A percentile compares a stretch with the other conserved stretches of the same genome.
These are phyloP conservation scores for Tulasnella sp. DNA, from an alignment of 768 basidiomycete genomes.

Conservation along the genomic window DNA sequence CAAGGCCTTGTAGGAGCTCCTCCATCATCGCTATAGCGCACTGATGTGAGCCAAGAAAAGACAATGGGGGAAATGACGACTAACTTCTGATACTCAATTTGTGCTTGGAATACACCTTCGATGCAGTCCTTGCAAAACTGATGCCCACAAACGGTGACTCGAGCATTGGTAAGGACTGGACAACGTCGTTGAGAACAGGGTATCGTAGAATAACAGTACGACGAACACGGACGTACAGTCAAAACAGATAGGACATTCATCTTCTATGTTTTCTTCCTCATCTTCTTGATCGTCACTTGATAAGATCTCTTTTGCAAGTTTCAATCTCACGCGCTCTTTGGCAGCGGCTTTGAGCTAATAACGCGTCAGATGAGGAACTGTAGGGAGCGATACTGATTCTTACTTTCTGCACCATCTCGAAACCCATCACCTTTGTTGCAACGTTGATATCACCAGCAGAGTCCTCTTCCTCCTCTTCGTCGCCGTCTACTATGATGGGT, in stretches of 20 bases:
- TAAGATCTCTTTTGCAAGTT: background rate
- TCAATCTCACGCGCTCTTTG: background rate
- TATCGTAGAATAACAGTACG: background rate
- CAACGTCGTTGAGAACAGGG: background rate
- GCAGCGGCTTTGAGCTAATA: constrained; percentile 1
- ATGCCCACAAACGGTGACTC: constrained; percentile 24
- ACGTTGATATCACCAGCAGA: background rate
- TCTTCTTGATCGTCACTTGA: constrained; percentile 27
- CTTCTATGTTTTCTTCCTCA: background rate
- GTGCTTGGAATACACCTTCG: constrained; percentile 4
- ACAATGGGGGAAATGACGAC: background rate
- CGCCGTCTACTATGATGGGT: background rate
- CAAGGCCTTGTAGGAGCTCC: constrained; percentile 1
- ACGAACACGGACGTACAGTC: constrained; percentile 16
- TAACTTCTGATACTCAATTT: constrained; percentile 11
- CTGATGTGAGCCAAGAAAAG: background rate
- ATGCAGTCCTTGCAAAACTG: constrained; percentile 22
- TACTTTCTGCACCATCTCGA: constrained; percentile 11
- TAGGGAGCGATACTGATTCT: background rate
- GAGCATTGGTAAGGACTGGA: constrained; percentile 18
- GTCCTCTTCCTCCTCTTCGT: background rate
- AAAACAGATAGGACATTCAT: constrained; percentile 25
- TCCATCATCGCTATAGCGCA: constrained; percentile 2
- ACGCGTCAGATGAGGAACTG: background rate
- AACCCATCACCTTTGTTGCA: constrained; percentile 3